Conservation (phyloP, 208 protist genomes). For the Jaenimonas drosophilae region DNA sequence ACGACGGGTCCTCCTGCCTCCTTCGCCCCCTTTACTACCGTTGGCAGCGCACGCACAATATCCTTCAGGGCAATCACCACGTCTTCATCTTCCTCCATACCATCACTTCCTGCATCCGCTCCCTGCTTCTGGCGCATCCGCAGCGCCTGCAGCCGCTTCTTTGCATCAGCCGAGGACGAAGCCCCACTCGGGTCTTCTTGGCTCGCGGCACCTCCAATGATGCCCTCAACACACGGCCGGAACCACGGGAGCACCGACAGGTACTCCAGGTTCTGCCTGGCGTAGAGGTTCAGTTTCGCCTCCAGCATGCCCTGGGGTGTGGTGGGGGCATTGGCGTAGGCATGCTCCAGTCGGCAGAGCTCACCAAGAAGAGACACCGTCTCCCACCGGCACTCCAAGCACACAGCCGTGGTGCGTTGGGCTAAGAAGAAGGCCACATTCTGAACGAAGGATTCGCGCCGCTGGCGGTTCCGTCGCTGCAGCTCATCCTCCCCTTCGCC, state of each 20-base stretch:
- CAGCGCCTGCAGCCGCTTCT: neutral
- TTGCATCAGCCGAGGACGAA: conserved; percentile 7
- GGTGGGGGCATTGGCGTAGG: conserved; percentile 5
- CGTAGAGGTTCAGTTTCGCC: conserved; percentile 54
- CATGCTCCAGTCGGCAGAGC: conserved; percentile 60
- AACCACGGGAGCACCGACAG: conserved; percentile 73
- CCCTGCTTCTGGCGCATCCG: conserved; percentile 5
- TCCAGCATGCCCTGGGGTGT: conserved; percentile 19
- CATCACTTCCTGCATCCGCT: neutral
- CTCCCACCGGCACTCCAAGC: conserved; percentile 68
- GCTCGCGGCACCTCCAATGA: neutral
- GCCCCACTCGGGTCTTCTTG: neutral
- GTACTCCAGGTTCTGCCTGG: conserved; percentile 53
- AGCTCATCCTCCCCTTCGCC: neutral
- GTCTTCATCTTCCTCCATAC: conserved; percentile 42
- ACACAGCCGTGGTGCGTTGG: conserved; percentile 56
- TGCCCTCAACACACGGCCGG: conserved; percentile 4
- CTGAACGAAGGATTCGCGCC: conserved; percentile 47
- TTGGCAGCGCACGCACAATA: conserved; percentile 50
- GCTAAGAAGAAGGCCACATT: conserved; percentile 64
- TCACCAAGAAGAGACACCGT: conserved; percentile 69
- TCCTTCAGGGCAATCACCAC: conserved; percentile 64
- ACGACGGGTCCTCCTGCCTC: conserved; percentile 4
- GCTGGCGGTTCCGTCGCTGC: conserved; percentile 7
- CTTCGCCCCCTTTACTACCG: neutral